phyloP scores from a whole-genome alignment of 2,329 filamentous ascomycete genomes.

The Zymoseptoria brevis region DNA sequence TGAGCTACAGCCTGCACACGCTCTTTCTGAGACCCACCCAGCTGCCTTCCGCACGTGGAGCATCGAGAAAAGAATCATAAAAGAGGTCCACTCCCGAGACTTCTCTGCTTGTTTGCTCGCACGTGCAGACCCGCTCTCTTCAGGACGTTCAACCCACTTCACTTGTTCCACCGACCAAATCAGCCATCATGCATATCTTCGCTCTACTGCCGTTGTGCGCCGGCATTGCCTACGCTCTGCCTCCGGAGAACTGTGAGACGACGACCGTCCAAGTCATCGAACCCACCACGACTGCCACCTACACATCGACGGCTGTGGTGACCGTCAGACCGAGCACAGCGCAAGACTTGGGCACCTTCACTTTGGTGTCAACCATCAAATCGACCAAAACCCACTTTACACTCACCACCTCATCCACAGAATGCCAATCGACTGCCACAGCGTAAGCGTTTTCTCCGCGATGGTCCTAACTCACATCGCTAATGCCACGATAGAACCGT shows the following conservation, averaged over 20 bases:
- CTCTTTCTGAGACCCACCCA: neutral
- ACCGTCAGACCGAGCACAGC: constrained; percentile 20
- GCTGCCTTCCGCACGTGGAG: neutral
- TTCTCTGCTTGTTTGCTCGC: neutral
- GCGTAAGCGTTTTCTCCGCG: constrained; percentile 16
- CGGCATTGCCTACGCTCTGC: constrained; percentile 19
- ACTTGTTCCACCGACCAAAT: constrained; percentile 9
- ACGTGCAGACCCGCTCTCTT: neutral
- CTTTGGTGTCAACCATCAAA: constrained; percentile 18
- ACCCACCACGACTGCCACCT: constrained; percentile 26
- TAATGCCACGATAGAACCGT: constrained; percentile 5
- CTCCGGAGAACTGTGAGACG: constrained; percentile 23
- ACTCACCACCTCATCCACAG: constrained; percentile 19
- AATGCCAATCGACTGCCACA: constrained; percentile 17
- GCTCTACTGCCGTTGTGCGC: constrained; percentile 17
- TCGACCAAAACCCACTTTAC: constrained; percentile 24
- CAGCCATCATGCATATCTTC: constrained; percentile 18
- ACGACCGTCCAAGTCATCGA: constrained; percentile 22
- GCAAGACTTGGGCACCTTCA: constrained; percentile 24
- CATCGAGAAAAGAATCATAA: neutral
- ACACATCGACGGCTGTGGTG: constrained; percentile 19
- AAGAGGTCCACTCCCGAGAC: neutral
- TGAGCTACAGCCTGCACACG: neutral
- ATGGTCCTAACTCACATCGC: neutral
- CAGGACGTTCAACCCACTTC: constrained; percentile 1